Evolutionary conservation across 2,329 filamentous ascomycete species (phyloP).

Genomic region (Lachnellula hyalina): DNA sequence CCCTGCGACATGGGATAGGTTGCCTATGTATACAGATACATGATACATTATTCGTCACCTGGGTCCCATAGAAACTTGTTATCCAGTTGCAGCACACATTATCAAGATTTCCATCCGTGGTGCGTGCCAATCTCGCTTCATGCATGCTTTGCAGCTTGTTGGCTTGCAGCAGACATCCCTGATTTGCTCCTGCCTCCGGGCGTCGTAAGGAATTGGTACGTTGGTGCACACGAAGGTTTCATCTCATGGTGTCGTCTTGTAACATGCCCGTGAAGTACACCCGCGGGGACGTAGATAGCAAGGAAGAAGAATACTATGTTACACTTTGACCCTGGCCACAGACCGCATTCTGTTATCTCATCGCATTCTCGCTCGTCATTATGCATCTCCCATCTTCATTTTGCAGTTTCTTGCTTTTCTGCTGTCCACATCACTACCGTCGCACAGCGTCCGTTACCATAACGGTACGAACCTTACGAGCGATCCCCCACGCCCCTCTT

Average conservation of each 20-base stretch:
- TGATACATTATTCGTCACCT: neutral
- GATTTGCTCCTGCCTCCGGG: neutral
- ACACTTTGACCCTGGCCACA: neutral
- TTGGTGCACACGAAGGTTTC: no score
- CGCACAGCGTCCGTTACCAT: neutral
- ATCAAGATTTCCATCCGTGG: neutral
- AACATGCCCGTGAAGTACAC: neutral
- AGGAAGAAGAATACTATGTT: neutral
- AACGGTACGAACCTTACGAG: neutral
- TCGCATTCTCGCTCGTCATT: neutral
- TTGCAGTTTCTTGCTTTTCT: neutral
- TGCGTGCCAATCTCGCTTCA: neutral
- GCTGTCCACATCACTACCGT: neutral
- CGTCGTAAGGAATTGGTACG: neutral
- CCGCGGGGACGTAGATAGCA: neutral
- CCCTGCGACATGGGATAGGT: neutral
- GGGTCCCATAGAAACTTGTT: neutral
- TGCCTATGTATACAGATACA: neutral
- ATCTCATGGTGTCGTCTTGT: neutral
- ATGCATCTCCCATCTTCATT: neutral
- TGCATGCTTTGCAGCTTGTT: neutral
- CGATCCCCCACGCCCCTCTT: neutral
- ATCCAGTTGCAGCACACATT: neutral
- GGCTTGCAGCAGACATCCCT: neutral
- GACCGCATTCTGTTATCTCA: no score